These are phyloP conservation scores for Clitopilus passeckerianus DNA, from an alignment of 768 basidiomycete genomes.

Conservation along the genomic window DNA sequence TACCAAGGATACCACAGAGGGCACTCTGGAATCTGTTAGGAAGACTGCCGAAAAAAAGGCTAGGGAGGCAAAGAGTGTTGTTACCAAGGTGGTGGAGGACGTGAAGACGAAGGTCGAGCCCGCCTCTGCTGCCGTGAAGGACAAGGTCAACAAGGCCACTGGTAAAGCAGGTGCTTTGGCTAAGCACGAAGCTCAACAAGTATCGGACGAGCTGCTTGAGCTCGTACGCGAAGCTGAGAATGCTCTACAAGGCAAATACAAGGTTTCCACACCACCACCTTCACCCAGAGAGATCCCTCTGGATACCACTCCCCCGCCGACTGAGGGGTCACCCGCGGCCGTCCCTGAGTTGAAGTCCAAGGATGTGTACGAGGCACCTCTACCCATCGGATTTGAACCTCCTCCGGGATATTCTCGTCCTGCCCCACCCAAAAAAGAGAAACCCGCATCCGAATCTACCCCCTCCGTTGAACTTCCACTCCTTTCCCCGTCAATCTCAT, in stretches of 20 bases:
- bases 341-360: conserved; percentile 5
- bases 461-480: conserved; percentile 55
- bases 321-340: not conserved
- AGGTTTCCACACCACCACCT: conserved; percentile 17
- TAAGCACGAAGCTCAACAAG: conserved; percentile 23
- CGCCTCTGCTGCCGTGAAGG: conserved; percentile 39
- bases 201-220: conserved; percentile 61
- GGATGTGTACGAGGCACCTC: conserved; percentile 56
- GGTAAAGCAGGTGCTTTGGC: conserved; percentile 12
- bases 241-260: conserved; percentile 48
- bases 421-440: conserved; percentile 39
- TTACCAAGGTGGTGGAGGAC: conserved; percentile 33
- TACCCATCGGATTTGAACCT: conserved; percentile 93
- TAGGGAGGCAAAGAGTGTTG: conserved; percentile 34
- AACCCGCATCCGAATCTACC: conserved; percentile 16
- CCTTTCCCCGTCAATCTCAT: conserved; percentile 74
- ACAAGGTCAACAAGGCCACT: conserved; percentile 15
- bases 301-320: conserved; percentile 6
- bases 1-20: conserved; percentile 21
- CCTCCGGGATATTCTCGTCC: conserved; percentile 84
- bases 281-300: conserved; percentile 12
- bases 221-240: conserved; percentile 71
- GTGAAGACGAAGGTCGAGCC: conserved; percentile 41
- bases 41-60: conserved; percentile 26
- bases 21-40: conserved; percentile 27